Evolutionary conservation across 2,329 filamentous ascomycete genomes (phyloP), one percentile per base, ranked within the genome.

Genomic region (Fonsecaea monophora): DNA sequence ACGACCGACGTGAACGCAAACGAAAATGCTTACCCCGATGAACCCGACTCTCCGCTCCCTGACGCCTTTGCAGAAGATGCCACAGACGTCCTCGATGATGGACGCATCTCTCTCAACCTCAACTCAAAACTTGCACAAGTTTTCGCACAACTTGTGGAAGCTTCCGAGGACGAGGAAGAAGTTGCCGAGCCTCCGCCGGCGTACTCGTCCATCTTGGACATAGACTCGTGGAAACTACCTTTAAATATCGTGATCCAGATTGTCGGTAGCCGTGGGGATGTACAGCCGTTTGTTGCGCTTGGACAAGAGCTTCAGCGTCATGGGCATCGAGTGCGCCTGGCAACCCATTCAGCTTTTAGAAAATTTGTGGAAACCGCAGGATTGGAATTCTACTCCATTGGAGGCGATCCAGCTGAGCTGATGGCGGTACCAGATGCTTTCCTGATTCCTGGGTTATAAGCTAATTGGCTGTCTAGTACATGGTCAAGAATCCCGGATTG

Each of bases 211-310:
- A 21, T 62, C 50, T 48, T 50, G 21, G 50, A 56, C 5, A 15
- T 25, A 42, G 60, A 56, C 13, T 45, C 57, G n/a, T 69, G 67
- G 67, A 15, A 30, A 32, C 12, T 69, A 15, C 72, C 68, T n/a
- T 74, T 85, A 25, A 86, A 86, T 62, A 81, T 86, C 53, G 83
- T 86, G 4, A 85, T 86, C 60, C 84, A 86, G 63, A 82, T 86
- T 1, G 84, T 87, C 0, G 82, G 82, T 13, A 80, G 77, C 4
- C 78, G 82, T 50, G 85, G 85, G 8, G 85, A 87, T 72, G 83
- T 87, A 0, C 86, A 89, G 65, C 86, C 86, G 0, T 88, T 89
- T 62, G 77, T 89, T 59, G 84, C 86, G 0, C 77, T 89, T 1
- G 86, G 84, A 0, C 82, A 80, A 40, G 80, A 82, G 12, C 73